phyloP scores from a whole-genome alignment of 2,329 filamentous ascomycete genomes.

The Fusarium ambrosium region DNA sequence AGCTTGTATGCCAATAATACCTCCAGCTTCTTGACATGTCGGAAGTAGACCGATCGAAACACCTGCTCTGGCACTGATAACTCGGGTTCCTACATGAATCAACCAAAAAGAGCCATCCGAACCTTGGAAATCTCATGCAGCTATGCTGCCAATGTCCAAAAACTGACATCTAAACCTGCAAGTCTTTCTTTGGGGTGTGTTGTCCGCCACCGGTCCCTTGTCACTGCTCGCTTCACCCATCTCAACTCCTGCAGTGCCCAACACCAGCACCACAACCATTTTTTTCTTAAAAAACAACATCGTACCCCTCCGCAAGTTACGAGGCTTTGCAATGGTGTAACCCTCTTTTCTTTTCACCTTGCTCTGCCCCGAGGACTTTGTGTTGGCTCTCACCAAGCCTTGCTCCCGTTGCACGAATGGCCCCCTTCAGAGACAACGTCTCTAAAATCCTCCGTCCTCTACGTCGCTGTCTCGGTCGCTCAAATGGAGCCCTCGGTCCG shows the following conservation, averaged over 20 bases:
- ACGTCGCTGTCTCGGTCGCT: constrained; percentile 48
- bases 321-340: constrained; percentile 39
- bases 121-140: constrained; percentile 10
- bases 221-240: constrained; percentile 13
- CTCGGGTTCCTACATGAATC: constrained; percentile 35
- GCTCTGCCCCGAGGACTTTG: constrained; percentile 12
- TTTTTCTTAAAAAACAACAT: constrained; percentile 19
- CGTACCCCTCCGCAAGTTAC: constrained; percentile 33
- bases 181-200: constrained; percentile 1
- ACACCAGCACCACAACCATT: constrained; percentile 1
- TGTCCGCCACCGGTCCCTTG: constrained; percentile 5
- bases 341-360: not conserved
- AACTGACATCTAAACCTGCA: constrained; percentile 20
- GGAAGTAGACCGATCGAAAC: constrained; percentile 28
- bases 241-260: constrained; percentile 24
- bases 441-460: constrained; percentile 43
- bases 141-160: constrained; percentile 1
- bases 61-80: constrained; percentile 3
- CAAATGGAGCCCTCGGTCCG: constrained; percentile 38
- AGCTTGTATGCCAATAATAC: not conserved
- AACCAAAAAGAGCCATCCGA: constrained; percentile 5
- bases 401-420: constrained; percentile 42
- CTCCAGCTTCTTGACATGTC: not conserved
- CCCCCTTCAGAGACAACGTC: constrained; percentile 33
- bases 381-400: constrained; percentile 18